Percentiles rank a stretch among this genome's conserved stretches.
Evolutionary conservation across 2,329 filamentous ascomycete species (phyloP).

Genomic region (Hymenoscyphus linearis): DNA sequence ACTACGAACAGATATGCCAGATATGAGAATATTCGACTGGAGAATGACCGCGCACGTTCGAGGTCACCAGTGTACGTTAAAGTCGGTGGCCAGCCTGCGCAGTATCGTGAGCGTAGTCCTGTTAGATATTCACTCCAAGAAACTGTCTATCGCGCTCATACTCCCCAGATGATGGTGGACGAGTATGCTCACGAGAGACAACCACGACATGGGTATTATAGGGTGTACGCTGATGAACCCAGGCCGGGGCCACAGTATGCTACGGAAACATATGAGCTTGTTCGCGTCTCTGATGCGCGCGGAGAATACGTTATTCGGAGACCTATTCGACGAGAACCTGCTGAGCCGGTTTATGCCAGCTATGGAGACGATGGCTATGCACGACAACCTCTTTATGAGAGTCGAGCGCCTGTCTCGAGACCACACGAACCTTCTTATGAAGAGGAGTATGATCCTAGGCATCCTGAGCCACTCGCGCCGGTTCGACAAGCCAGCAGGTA

Average conservation of each 20-base stretch:
- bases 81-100: slow-evolving; percentile 19
- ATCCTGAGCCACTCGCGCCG: slow-evolving; percentile 30
- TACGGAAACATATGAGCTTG: slow-evolving; percentile 38
- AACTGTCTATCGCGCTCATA: slow-evolving; percentile 30
- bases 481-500: slow-evolving; percentile 24
- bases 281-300: slow-evolving; percentile 40
- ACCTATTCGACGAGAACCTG: slow-evolving; percentile 33
- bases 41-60: slow-evolving; percentile 31
- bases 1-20: slow-evolving; percentile 31
- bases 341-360: slow-evolving; percentile 29
- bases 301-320: slow-evolving; percentile 44
- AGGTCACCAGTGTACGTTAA: slow-evolving; percentile 34
- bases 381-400: slow-evolving; percentile 28
- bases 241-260: slow-evolving; percentile 29
- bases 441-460: slow-evolving; percentile 43
- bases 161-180: slow-evolving; percentile 27
- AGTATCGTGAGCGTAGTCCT: slow-evolving; percentile 33
- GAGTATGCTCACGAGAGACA: slow-evolving; percentile 30
- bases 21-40: slow-evolving; percentile 32
- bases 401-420: slow-evolving; percentile 17
- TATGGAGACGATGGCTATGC: slow-evolving; percentile 27
- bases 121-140: slow-evolving; percentile 23
- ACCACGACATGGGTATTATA: slow-evolving; percentile 33
- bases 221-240: slow-evolving; percentile 31
- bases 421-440: slow-evolving; percentile 29